Evolutionary conservation across 2,329 filamentous ascomycete species (phyloP), one percentile per base, ranked within the genome.

Genomic region (Diaporthe vexans): DNA sequence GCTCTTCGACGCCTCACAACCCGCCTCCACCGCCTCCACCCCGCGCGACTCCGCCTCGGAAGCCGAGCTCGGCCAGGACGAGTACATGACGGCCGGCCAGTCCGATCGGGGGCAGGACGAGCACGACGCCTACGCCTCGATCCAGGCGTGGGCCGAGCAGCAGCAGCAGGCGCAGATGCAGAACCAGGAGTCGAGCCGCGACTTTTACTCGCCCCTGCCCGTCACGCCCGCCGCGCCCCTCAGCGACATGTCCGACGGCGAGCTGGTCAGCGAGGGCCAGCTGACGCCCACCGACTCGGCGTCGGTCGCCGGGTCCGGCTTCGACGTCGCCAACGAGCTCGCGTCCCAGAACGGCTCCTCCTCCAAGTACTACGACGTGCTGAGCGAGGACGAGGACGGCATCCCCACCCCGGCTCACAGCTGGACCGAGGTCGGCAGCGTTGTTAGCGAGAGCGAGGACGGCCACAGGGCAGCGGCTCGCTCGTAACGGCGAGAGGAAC

Each of bases 381-480:
- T 91, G 83, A 92, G 90, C 78, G 88, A 91, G 76, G 89, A 88
- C 77, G 89, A 88, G 43, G 81, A 82, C 13, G 89, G 89, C 40
- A 87, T 91, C 78, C 81, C 86, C 72, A 93, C 91, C 0, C 91
- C 91, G 0, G 86, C 87, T 1, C 72, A 74, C 61, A 91, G 88
- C 81, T 93, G 91, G 91, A 91, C 89, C 9, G 91, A 93, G 79
- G 87, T 93, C 19, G 91, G 90, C 74, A 92, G 91, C 76, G 87
- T 90, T 17, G 83, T 91, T 35, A 92, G 90, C 79, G 89, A 91
- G 79, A 88, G 82, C 77, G 88, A 90, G 65, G 81, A 79, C n/a
- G 80, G 81, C 29, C 37, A 51, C 13, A 79, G 75, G 54, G 71
- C 78, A 7, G 81, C 80, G 15, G 78, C 79, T n/a, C 84, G 81